Evolutionary conservation across 2,329 filamentous ascomycete genomes (phyloP).

Genomic region (Neodidymelliopsis sp.): DNA sequence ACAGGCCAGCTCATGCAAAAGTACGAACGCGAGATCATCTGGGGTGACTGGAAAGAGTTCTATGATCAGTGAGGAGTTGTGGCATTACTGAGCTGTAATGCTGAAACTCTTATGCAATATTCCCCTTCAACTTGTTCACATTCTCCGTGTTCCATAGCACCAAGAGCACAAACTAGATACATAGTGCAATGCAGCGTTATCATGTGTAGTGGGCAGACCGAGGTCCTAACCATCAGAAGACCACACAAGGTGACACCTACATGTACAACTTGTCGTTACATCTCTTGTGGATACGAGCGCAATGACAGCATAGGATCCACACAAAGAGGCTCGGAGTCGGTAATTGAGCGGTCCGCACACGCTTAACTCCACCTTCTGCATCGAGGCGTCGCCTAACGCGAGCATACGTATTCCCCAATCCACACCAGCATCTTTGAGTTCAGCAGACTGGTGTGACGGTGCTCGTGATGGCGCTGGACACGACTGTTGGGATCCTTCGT

Average conservation of each 20-base stretch:
- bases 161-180: no score
- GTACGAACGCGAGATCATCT: constrained; percentile 44
- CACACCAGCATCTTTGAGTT: background rate
- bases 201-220: no score
- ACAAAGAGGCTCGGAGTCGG: constrained; percentile 7
- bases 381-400: constrained; percentile 8
- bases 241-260: no score
- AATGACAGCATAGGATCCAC: constrained; percentile 17
- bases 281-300: constrained; percentile 1
- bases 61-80: constrained; percentile 16
- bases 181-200: no score
- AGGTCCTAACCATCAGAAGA: no score
- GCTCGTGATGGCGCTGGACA: background rate
- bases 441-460: background rate
- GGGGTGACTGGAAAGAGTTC: constrained; percentile 45
- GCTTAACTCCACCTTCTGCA: constrained; percentile 3
- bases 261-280: background rate
- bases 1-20: constrained; percentile 50
- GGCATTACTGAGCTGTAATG: no score
- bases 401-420: constrained; percentile 11
- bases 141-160: no score
- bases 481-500: background rate
- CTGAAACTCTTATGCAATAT: no score
- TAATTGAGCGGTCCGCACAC: constrained; percentile 5
- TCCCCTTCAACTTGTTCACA: no score